A percentile compares a stretch with the other conserved stretches of the same genome.
These are phyloP conservation scores for Flaveria trinervia DNA, from an alignment of 129 eudicot genomes.

Conservation along the genomic window DNA sequence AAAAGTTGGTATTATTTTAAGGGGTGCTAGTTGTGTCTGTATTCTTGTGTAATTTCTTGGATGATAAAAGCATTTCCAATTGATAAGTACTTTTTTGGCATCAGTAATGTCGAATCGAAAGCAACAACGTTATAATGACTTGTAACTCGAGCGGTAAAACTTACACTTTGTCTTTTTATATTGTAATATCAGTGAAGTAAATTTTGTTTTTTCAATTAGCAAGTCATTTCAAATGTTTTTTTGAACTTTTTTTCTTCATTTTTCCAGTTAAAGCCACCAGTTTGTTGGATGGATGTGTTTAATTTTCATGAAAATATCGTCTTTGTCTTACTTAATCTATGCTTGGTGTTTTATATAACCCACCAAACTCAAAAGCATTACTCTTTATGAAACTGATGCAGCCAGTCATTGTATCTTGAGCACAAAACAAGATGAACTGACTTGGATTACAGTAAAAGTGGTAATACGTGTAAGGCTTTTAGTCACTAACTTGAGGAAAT, in stretches of 20 bases:
- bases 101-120: not conserved
- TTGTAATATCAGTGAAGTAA: not conserved
- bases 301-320: not conserved
- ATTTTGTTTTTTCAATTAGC: conserved; percentile 4
- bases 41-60: not conserved
- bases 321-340: conserved; percentile 8
- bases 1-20: not conserved
- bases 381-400: conserved; percentile 26
- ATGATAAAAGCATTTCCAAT: not conserved
- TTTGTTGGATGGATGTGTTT: conserved; percentile 12
- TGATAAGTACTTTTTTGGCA: not conserved
- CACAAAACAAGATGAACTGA: conserved; percentile 36
- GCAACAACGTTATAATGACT: not conserved
- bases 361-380: conserved; percentile 26
- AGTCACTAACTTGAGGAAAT: conserved; percentile 29
- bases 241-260: too few relatives aligned
- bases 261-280: too few relatives aligned
- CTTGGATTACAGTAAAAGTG: conserved; percentile 36
- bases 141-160: conserved; percentile 3
- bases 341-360: conserved; percentile 5
- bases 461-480: conserved; percentile 34
- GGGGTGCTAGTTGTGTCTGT: not conserved
- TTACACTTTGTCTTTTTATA: not conserved
- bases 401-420: conserved; percentile 35
- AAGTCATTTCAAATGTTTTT: not conserved